A percentile compares a stretch with the other conserved stretches of the same genome.
Conservation (phyloP, 805 yeast species). For the Spathaspora girioi region DNA sequence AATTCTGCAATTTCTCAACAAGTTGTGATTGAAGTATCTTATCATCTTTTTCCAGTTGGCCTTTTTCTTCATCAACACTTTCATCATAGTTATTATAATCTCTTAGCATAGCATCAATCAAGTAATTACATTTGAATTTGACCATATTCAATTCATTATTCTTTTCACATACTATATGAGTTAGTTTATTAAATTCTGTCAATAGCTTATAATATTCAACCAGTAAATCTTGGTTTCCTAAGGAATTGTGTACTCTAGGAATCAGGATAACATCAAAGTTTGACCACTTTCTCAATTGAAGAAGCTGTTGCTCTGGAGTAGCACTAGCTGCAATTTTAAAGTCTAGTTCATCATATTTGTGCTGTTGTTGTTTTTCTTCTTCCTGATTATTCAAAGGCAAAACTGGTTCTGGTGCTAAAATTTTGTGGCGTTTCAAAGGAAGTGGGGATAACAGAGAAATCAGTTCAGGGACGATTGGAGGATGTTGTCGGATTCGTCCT, state of each 20-base stretch:
- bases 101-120: not conserved
- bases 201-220: conserved; percentile 13
- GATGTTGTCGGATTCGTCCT: not conserved
- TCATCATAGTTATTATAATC: not conserved
- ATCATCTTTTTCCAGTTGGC: not conserved
- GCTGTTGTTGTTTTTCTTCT: not conserved
- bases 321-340: not conserved
- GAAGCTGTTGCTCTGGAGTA: not conserved
- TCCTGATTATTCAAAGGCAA: not conserved
- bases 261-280: not conserved
- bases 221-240: conserved; percentile 1
- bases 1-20: conserved; percentile 1
- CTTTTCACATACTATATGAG: conserved; percentile 8
- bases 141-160: conserved; percentile 13
- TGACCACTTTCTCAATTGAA: not conserved
- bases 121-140: conserved; percentile 9
- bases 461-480: not conserved
- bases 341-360: not conserved
- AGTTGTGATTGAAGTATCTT: not conserved
- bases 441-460: not conserved
- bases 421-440: too few species aligned
- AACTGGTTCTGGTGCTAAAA: too few species aligned
- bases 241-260: conserved; percentile 2
- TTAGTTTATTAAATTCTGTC: conserved; percentile 11
- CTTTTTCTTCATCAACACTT: not conserved